Evolutionary conservation across 139 green algal species (phyloP).

Genomic region (Chlorella sp.): DNA sequence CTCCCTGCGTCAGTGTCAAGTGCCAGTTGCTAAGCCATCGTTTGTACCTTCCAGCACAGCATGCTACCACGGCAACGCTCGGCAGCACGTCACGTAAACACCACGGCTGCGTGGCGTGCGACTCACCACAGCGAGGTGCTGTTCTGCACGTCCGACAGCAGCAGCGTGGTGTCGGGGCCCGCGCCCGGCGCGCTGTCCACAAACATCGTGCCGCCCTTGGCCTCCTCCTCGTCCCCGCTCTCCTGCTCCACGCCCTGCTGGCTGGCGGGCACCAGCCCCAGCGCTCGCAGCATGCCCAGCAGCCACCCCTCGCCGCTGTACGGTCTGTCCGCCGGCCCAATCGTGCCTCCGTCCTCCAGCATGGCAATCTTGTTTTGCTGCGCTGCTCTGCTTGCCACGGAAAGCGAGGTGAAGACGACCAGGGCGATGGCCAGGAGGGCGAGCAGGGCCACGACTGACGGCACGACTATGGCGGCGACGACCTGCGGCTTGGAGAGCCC

Average conservation of each 20-base stretch:
- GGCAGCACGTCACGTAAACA: no score
- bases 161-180: constrained; percentile 12
- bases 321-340: background rate
- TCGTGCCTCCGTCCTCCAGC: background rate
- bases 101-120: background rate
- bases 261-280: no score
- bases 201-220: background rate
- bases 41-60: no score
- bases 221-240: background rate
- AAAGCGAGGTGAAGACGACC: background rate
- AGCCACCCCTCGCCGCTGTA: background rate
- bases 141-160: constrained; percentile 16
- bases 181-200: constrained; percentile 2
- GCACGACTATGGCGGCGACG: background rate
- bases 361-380: background rate
- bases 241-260: no score
- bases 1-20: constrained; percentile 5
- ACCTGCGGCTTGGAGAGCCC: background rate
- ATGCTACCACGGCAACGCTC: no score
- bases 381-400: no score
- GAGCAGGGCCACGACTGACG: background rate
- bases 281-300: background rate
- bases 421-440: background rate
- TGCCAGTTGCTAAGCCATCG: background rate
- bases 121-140: background rate